phyloP scores from a whole-genome alignment of 1,139 yeast species.

The Geotrichum phurueaensis region DNA sequence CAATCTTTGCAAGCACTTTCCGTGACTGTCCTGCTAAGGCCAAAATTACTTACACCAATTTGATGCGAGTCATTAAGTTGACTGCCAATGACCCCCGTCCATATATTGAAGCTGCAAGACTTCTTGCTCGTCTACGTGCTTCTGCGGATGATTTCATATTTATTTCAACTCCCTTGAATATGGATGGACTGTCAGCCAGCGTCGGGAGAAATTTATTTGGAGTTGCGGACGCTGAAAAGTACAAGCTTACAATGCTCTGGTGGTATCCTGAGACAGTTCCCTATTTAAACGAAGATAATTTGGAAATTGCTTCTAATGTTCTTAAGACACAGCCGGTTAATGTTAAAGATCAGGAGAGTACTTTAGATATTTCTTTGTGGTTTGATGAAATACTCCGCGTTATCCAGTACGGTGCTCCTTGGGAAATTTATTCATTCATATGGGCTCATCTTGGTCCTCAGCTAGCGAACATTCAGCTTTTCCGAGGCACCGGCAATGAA shows the following conservation, averaged over 20 bases:
- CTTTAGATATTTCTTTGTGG: conserved; percentile 49
- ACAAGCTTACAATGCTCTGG: conserved; percentile 40
- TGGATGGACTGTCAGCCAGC: conserved; percentile 61
- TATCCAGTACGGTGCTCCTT: conserved; percentile 51
- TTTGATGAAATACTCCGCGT: conserved; percentile 46
- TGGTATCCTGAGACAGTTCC: conserved; percentile 52
- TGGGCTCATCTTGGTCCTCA: conserved; percentile 72
- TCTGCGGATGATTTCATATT: conserved; percentile 45
- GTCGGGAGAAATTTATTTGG: conserved; percentile 45
- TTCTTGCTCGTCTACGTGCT: conserved; percentile 51
- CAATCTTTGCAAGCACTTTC: conserved; percentile 26
- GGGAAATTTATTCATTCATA: conserved; percentile 66
- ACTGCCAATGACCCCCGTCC: conserved; percentile 27
- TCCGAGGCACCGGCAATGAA: conserved; percentile 42
- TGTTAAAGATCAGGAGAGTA: conserved; percentile 7
- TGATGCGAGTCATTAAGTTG: conserved; percentile 25
- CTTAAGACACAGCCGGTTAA: conserved; percentile 19
- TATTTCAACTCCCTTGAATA: conserved; percentile 52
- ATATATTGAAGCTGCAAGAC: conserved; percentile 47
- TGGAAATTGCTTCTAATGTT: conserved; percentile 31
- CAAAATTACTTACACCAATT: conserved; percentile 21
- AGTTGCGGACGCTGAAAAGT: conserved; percentile 26
- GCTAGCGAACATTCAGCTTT: conserved; percentile 55
- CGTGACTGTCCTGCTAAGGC: conserved; percentile 18
- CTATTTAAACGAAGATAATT: conserved; percentile 43